phyloP scores from a whole-genome alignment of 495 filamentous ascomycete genomes.

The Podospora pseudoanserina region DNA sequence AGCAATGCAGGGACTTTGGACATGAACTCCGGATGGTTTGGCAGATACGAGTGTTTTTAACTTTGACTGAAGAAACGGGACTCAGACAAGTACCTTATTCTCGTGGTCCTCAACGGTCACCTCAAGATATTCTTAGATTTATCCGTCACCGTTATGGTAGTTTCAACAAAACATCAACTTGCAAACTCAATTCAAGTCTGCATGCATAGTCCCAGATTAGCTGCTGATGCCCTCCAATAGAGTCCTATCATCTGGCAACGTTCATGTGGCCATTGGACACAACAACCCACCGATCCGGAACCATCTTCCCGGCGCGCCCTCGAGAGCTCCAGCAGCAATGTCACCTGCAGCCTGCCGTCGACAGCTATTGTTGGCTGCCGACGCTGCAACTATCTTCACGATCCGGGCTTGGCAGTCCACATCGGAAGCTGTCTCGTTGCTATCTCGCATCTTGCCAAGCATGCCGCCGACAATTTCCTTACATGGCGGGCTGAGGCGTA shows the following conservation, averaged over 20 bases:
- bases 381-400: not conserved
- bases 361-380: not conserved
- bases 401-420: not conserved
- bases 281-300: not conserved
- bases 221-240: not conserved
- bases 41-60: not conserved
- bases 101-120: not conserved
- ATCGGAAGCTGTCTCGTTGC: not conserved
- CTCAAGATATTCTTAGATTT: not conserved
- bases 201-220: not conserved
- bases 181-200: not conserved
- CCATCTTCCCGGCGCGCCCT: not conserved
- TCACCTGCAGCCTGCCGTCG: not conserved
- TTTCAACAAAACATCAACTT: not conserved
- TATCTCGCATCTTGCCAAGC: not conserved
- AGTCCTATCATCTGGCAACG: not conserved
- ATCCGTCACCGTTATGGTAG: not conserved
- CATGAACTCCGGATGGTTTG: not conserved
- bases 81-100: not conserved
- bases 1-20: not conserved
- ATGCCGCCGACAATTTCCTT: not conserved
- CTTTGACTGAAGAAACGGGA: not conserved
- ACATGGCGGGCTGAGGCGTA: not conserved
- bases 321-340: not conserved
- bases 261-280: not conserved